Evolutionary conservation across 1,139 yeast genomes (phyloP), one percentile per base, ranked within the genome.

Genomic region (Saccharomycopsis crataegensis): DNA sequence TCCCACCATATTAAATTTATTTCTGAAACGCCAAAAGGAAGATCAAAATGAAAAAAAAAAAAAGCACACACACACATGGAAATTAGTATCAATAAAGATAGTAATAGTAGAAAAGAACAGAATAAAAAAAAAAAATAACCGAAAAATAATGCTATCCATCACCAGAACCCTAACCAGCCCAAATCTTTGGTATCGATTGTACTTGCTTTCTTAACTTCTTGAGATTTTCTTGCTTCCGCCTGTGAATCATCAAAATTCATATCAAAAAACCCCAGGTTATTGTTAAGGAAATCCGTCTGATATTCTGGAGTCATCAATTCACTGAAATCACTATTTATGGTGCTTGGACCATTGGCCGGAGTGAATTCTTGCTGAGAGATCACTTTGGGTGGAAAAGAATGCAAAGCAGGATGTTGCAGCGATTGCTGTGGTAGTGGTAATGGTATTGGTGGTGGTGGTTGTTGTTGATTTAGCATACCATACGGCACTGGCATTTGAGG

Each of bases 101-200:
- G 3, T 8, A 22, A 5, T 16, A 37, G 3, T 22, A 12, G 12
- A n/a, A 33, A 41, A 42, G 33, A 36, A 31, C 41, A 47, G 38
- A 38, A 47, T 22, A 22, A 12, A 37, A 36, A 46, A 36, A 46
- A 46, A 37, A 7, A n/a, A 17, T 11, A 16, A 12, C 9, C 33
- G 5, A 12, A 16, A 16, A 34, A 12, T 8, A 46, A n/a, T 6
- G n/a, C 28, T n/a, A 32, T 17, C 43, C 22, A 31, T 37, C 28
- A 44, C 33, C 49, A 46, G 37, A 51, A 44, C 37, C 16, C 33
- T 22, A 55, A 34, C 57, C 57, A 55, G 28, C 52, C 55, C 46
- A 55, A 55, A 38, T 55, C 57, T 46, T 55, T 55, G 11, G 49
- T 22, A 42, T 52, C 38, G 12, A 54, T 51, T 17, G 52, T 45